A percentile compares a stretch with the other conserved stretches of the same genome.
Conservation (phyloP, 2,329 filamentous ascomycete genomes). For the Chrysosporium keratinophilum region DNA sequence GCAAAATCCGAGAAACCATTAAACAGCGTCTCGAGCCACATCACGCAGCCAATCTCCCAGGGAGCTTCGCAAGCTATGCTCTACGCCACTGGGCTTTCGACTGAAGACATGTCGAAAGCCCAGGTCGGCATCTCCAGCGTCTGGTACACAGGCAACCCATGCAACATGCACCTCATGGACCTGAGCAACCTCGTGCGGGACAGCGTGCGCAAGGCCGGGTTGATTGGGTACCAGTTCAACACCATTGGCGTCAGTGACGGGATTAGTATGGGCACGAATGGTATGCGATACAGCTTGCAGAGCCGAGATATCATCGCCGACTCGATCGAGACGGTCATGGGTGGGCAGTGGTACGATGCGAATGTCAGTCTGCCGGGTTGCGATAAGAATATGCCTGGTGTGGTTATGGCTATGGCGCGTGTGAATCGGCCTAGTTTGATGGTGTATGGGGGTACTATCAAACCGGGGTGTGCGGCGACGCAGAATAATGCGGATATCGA, state of each 20-base stretch:
- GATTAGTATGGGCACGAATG: slow-evolving; percentile 95
- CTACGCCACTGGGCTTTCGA: slow-evolving; percentile 81
- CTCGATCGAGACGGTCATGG: slow-evolving; percentile 98
- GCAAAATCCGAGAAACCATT: slow-evolving; percentile 35
- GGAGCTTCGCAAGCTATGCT: slow-evolving; percentile 98
- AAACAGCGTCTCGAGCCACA: slow-evolving; percentile 72
- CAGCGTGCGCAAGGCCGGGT: slow-evolving; percentile 61
- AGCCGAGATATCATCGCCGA: slow-evolving; percentile 95
- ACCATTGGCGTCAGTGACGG: slow-evolving; percentile 95
- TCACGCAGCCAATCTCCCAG: slow-evolving; percentile 97
- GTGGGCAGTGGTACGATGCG: slow-evolving; percentile 95
- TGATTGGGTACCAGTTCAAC: slow-evolving; percentile 96
- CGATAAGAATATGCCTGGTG: slow-evolving; percentile 99
- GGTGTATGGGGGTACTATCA: slow-evolving; percentile 94
- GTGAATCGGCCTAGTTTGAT: slow-evolving; percentile 91
- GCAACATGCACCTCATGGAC: slow-evolving; percentile 97
- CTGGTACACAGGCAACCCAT: slow-evolving; percentile 96
- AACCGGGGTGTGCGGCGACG: slow-evolving; percentile 70
- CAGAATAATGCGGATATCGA: slow-evolving; percentile 70
- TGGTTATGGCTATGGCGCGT: slow-evolving; percentile 85
- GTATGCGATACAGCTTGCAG: slow-evolving; percentile 93
- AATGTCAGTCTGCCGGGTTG: slow-evolving; percentile 95
- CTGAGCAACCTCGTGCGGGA: slow-evolving; percentile 69
- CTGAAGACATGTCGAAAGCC: slow-evolving; percentile 86
- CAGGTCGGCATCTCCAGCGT: slow-evolving; percentile 97